These are phyloP conservation scores for Epicoccum nigrum DNA, from an alignment of 2,329 filamentous ascomycete genomes.

Conservation along the genomic window DNA sequence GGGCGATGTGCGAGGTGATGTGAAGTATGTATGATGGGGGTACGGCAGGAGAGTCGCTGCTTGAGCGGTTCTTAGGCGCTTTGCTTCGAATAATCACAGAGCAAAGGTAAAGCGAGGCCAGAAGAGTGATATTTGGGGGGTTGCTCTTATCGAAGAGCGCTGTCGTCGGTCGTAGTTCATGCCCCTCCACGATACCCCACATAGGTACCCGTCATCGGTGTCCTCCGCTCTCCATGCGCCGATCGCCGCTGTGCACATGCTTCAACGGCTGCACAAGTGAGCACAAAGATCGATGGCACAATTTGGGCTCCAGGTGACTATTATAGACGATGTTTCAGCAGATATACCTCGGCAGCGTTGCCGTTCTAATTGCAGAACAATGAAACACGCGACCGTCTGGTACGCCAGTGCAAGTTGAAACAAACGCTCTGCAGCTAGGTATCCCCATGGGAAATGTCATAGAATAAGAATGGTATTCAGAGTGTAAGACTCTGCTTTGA, in stretches of 20 bases:
- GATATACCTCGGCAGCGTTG: slow-evolving; percentile 3
- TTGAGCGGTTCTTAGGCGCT: too few species aligned
- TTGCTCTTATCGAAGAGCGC: not conserved
- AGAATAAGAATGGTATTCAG: too few species aligned
- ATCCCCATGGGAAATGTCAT: not conserved
- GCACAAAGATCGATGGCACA: not conserved
- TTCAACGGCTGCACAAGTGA: slow-evolving; percentile 3
- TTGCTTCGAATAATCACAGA: too few species aligned
- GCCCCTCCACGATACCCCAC: slow-evolving; percentile 17
- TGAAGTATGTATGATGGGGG: not conserved
- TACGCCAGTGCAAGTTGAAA: slow-evolving; percentile 13
- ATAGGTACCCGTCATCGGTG: slow-evolving; percentile 2
- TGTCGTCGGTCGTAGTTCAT: not conserved
- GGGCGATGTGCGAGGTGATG: not conserved
- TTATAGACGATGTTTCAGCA: slow-evolving; percentile 3
- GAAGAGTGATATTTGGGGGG: not conserved
- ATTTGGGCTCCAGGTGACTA: not conserved
- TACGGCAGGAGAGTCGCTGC: not conserved
- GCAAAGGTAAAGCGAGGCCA: too few species aligned
- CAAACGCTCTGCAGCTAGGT: slow-evolving; percentile 2
- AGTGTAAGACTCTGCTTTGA: not conserved
- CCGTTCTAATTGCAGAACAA: slow-evolving; percentile 6
- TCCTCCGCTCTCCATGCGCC: slow-evolving; percentile 14
- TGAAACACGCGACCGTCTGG: slow-evolving; percentile 11
- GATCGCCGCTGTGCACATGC: slow-evolving; percentile 11